Conservation (phyloP, 768 basidiomycete genomes). For the Ramaria rubella region DNA sequence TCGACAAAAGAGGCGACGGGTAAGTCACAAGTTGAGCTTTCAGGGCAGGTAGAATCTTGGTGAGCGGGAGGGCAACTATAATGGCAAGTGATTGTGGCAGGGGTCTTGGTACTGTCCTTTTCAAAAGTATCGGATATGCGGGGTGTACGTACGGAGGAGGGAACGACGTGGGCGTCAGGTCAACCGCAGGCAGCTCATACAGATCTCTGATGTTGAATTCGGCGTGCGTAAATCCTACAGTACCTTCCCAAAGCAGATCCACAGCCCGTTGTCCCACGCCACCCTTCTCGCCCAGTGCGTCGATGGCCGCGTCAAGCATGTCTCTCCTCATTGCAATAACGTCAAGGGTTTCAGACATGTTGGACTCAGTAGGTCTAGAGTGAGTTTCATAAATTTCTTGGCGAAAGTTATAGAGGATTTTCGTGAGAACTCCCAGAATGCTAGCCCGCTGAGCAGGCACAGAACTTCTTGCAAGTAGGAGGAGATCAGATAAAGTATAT, state of each 20-base stretch:
- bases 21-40: background rate
- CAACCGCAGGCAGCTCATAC: slow-evolving; percentile 4
- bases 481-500: slow-evolving; percentile 83
- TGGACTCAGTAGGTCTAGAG: background rate
- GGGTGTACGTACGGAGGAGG: background rate
- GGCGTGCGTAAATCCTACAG: slow-evolving; percentile 45
- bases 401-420: slow-evolving; percentile 37
- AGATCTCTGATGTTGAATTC: background rate
- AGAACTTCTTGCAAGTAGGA: slow-evolving; percentile 71
- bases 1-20: background rate
- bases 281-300: slow-evolving; percentile 59
- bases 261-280: slow-evolving; percentile 61
- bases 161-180: slow-evolving; percentile 1
- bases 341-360: background rate
- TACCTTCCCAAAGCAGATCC: slow-evolving; percentile 66
- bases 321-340: slow-evolving; percentile 41
- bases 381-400: background rate
- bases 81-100: background rate
- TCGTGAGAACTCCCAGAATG: slow-evolving; percentile 68
- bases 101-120: no score
- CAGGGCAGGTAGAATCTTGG: background rate
- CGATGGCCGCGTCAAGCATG: slow-evolving; percentile 59
- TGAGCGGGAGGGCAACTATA: background rate
- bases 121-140: background rate
- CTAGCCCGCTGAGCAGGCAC: slow-evolving; percentile 77